Conservation (phyloP, 371 early-diverging fungal genomes). For the Mortierella sp. region DNA sequence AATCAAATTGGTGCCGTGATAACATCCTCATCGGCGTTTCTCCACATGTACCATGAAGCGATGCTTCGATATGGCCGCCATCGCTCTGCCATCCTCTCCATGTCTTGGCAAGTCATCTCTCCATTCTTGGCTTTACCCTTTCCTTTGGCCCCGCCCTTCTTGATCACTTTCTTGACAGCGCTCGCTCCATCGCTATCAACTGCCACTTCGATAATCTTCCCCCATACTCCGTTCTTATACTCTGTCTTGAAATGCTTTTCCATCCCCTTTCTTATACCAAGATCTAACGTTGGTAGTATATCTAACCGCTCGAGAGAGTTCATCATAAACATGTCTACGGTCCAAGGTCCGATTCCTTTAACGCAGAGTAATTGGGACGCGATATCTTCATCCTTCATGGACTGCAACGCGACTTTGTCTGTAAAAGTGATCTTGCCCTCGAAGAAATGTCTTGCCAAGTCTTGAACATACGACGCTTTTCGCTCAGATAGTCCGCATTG, state of each 20-base stretch:
- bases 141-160: slow-evolving; percentile 48
- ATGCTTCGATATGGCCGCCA: slow-evolving; percentile 76
- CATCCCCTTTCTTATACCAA: slow-evolving; percentile 74
- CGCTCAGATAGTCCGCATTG: slow-evolving; percentile 65
- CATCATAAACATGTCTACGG: slow-evolving; percentile 81
- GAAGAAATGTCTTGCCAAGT: slow-evolving; percentile 63
- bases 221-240: slow-evolving; percentile 52
- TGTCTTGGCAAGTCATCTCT: slow-evolving; percentile 60
- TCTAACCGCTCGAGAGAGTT: slow-evolving; percentile 69
- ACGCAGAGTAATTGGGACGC: slow-evolving; percentile 61
- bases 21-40: slow-evolving; percentile 45
- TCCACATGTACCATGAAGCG: slow-evolving; percentile 80
- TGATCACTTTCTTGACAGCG: not conserved
- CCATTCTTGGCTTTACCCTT: slow-evolving; percentile 61
- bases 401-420: slow-evolving; percentile 53
- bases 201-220: slow-evolving; percentile 21
- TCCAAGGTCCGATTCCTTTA: slow-evolving; percentile 77
- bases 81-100: slow-evolving; percentile 61
- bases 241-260: slow-evolving; percentile 63
- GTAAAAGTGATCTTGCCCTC: slow-evolving; percentile 61
- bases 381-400: slow-evolving; percentile 63
- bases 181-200: not conserved
- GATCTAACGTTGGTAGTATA: slow-evolving; percentile 72
- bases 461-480: slow-evolving; percentile 71
- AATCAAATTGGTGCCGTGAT: slow-evolving; percentile 35